Evolutionary conservation across 108 stramenopile genomes (phyloP), one percentile per base, ranked within the genome.

Genomic region (Skeletonema costatum): DNA sequence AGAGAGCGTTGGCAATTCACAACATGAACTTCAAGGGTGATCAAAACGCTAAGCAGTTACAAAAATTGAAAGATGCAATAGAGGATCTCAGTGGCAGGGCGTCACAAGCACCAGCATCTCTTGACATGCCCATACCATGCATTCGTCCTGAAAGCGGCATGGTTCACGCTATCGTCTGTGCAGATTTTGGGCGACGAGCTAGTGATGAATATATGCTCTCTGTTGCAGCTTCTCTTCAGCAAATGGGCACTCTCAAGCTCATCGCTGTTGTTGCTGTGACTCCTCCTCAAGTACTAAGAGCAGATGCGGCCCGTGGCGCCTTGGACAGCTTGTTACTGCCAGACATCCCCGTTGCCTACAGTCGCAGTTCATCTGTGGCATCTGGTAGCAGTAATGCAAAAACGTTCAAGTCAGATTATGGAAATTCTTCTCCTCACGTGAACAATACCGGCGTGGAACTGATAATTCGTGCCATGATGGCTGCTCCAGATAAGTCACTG

Each of bases 241-340:
- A 63, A 65, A 82, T 82, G 81, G 70, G 76, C 38, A 71, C 64
- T 10, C 70, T 82, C 19, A 71, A 77, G 19, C 81, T 77, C 51
- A 39, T 82, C 4, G 48, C 76, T 3, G 48, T 82, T 21, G 60
- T 82, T 70, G 56, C 64, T 11, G 64, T 66, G 17, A 50, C 59
- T 16, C 42, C 71, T 64, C 76, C 75, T 31, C 76, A 81, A 51
- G 56, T 41, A 12, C 51, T 36, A 9, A 36, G 70, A n/a, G 75
- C 75, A 33, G 35, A 76, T 58, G 46, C 75, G 38, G 76, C 76
- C 38, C 73, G 81, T 17, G 71, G 38, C n/a, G 68, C 73, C 13
- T 53, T 82, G 6, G 81, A 82, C 61, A 72, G 71, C 29, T 51
- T 82, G 48, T 21, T 76, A 31, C 31, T 82, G 66, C 64, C 76